These are phyloP conservation scores for Chenopodium suecicum DNA, from an alignment of 148 eudicot genomes.

Conservation along the genomic window DNA sequence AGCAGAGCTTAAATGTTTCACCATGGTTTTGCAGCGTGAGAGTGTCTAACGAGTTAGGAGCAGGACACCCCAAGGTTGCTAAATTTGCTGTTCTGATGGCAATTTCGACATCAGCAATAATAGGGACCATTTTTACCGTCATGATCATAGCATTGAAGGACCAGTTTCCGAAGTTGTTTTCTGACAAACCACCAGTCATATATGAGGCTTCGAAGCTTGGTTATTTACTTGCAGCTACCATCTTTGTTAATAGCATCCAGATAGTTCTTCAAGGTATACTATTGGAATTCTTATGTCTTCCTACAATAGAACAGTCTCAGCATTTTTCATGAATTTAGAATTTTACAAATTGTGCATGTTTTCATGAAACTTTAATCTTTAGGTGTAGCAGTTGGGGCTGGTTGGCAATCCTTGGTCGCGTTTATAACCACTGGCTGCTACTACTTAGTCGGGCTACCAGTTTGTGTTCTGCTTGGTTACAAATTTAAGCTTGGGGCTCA, in stretches of 20 bases:
- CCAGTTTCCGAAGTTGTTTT: conserved; percentile 36
- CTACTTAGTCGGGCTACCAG: conserved; percentile 44
- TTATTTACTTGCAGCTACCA: conserved; percentile 27
- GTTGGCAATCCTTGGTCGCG: conserved; percentile 40
- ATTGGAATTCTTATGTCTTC: neutral
- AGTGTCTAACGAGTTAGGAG: conserved; percentile 69
- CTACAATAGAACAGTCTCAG: neutral
- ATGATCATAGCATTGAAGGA: conserved; percentile 13
- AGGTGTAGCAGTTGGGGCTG: conserved; percentile 51
- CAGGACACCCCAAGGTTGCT: conserved; percentile 53
- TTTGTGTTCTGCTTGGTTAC: conserved; percentile 32
- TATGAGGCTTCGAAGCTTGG: conserved; percentile 28
- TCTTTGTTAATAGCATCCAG: conserved; percentile 39
- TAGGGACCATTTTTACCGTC: conserved; percentile 22
- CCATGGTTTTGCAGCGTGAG: conserved; percentile 44
- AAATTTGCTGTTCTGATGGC: conserved; percentile 38
- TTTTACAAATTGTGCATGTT: neutral
- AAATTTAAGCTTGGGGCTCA: conserved; percentile 27
- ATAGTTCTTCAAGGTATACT: conserved; percentile 38
- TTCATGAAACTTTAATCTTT: neutral
- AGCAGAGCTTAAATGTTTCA: neutral
- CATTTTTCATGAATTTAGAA: neutral
- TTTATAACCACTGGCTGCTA: conserved; percentile 36
- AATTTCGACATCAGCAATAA: conserved; percentile 18
- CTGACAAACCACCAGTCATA: conserved; percentile 21